These are phyloP conservation scores for Breviolum minutum DNA, from an alignment of 73 alveolate species.

Conservation along the genomic window DNA sequence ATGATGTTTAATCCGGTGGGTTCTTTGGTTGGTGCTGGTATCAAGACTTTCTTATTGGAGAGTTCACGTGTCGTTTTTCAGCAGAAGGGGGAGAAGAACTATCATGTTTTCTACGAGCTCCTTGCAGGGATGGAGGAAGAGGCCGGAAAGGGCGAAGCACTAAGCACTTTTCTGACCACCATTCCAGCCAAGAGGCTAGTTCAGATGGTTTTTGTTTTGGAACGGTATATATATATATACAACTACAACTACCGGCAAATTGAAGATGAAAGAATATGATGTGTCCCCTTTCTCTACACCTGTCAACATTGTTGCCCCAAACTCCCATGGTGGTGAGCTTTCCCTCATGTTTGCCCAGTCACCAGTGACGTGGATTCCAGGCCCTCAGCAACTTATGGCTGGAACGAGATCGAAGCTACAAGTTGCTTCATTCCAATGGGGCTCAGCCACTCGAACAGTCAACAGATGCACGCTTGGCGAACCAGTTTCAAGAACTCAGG, in stretches of 20 bases:
- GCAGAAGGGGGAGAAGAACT: slow-evolving; percentile 97
- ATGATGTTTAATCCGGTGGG: slow-evolving; percentile 97
- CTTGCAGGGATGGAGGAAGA: slow-evolving; percentile 96
- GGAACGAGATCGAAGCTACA: slow-evolving; percentile 56
- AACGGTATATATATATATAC: too few species aligned
- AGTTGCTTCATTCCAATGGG: slow-evolving; percentile 55
- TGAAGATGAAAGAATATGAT: too few species aligned
- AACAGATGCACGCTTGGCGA: slow-evolving; percentile 15
- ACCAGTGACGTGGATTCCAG: background rate
- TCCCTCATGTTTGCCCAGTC: too few species aligned
- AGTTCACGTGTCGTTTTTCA: slow-evolving; percentile 96
- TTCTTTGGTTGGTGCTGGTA: slow-evolving; percentile 98
- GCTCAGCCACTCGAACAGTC: slow-evolving; percentile 18
- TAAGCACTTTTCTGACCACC: too few species aligned
- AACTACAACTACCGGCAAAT: too few species aligned
- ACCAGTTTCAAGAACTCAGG: slow-evolving; percentile 12
- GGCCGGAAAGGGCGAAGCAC: background rate
- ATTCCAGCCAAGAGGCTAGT: too few species aligned
- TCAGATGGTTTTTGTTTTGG: too few species aligned
- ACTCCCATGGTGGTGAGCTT: background rate
- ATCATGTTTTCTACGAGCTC: slow-evolving; percentile 97
- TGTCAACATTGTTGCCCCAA: too few species aligned
- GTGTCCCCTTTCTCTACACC: too few species aligned
- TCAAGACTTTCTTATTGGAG: slow-evolving; percentile 96
- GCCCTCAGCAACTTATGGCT: background rate